Evolutionary conservation across 106 monocot genomes (phyloP).

Genomic region (Dendrobium chrysotoxum): DNA sequence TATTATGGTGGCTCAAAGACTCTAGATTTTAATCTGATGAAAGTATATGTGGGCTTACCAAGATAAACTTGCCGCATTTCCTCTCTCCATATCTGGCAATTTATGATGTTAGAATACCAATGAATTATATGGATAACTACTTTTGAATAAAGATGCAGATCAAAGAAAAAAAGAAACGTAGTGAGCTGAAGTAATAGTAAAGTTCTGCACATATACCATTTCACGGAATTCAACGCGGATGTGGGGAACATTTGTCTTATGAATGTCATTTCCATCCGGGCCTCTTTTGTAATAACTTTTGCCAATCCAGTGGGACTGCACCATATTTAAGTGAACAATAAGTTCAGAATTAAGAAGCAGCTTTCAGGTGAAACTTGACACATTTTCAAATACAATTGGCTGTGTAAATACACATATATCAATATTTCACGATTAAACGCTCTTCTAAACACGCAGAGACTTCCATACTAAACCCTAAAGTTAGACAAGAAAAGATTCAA

Average conservation of each 20-base stretch:
- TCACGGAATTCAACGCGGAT: conserved; percentile 92
- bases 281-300: conserved; percentile 82
- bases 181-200: background rate
- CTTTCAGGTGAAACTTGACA: background rate
- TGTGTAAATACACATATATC: background rate
- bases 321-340: background rate
- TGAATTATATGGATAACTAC: background rate
- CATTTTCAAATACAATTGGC: background rate
- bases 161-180: background rate
- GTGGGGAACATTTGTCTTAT: conserved; percentile 92
- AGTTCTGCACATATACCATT: conserved; percentile 27
- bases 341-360: background rate
- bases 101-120: background rate
- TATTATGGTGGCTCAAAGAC: no score
- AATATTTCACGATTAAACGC: background rate
- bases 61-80: conserved; percentile 54
- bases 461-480: no score
- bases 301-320: conserved; percentile 93
- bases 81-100: conserved; percentile 43
- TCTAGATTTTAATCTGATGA: background rate
- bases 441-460: background rate
- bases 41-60: conserved; percentile 21
- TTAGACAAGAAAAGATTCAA: background rate
- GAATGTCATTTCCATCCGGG: conserved; percentile 86
- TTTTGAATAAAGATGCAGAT: background rate